Percentiles rank a stretch among this genome's conserved stretches.
phyloP scores from a whole-genome alignment of 2,329 filamentous ascomycete genomes.

The Claviceps maximensis region DNA sequence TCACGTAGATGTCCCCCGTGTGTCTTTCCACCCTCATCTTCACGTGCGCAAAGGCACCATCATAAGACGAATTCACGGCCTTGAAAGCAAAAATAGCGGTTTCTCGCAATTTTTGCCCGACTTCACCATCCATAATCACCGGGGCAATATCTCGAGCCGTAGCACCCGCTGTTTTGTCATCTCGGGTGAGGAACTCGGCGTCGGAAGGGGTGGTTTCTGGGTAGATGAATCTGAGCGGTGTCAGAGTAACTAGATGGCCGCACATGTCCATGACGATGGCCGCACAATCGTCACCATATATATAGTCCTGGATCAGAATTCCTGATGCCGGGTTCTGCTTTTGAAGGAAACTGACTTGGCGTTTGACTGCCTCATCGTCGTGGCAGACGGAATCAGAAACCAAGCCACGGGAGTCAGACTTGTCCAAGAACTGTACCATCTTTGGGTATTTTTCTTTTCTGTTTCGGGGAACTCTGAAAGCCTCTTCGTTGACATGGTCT shows the following conservation, averaged over 20 bases:
- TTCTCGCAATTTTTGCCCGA: not conserved
- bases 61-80: not conserved
- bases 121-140: not conserved
- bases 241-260: not conserved
- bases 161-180: not conserved
- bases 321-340: not conserved
- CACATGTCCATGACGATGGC: not conserved
- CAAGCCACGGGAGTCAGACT: not conserved
- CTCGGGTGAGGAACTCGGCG: not conserved
- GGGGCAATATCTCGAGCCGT: not conserved
- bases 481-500: not conserved
- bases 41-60: not conserved
- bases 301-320: not conserved
- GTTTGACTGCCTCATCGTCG: not conserved
- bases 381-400: not conserved
- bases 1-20: not conserved
- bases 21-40: not conserved
- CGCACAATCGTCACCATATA: not conserved
- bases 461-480: not conserved
- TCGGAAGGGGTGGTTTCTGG: not conserved
- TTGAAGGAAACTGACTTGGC: not conserved
- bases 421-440: not conserved
- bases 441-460: not conserved
- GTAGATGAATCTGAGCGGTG: not conserved
- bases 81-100: not conserved